Conservation (phyloP, 2,329 filamentous ascomycete genomes). For the Ophiobolus disseminans region DNA sequence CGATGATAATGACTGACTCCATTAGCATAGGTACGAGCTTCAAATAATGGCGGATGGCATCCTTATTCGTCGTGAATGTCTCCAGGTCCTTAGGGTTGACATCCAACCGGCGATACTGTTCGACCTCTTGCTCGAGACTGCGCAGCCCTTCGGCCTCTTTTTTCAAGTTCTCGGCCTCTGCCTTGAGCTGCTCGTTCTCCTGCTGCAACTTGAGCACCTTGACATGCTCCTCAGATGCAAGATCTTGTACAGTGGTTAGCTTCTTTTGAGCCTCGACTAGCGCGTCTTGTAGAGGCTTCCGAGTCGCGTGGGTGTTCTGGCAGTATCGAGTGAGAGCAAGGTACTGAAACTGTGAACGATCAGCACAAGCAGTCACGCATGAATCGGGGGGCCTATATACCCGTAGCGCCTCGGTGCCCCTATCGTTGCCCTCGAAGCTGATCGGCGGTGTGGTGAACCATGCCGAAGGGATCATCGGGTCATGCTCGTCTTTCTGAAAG, state of each 20-base stretch:
- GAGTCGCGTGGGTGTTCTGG: constrained; percentile 26
- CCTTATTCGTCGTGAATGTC: constrained; percentile 28
- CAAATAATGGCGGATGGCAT: constrained; percentile 36
- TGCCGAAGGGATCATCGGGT: constrained; percentile 51
- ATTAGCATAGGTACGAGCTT: constrained; percentile 34
- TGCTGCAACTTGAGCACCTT: constrained; percentile 36
- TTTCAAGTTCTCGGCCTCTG: constrained; percentile 14
- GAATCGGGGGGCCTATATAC: constrained; percentile 33
- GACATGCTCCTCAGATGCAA: constrained; percentile 45
- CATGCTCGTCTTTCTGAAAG: constrained; percentile 51
- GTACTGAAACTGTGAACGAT: constrained; percentile 56
- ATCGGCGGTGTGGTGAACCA: constrained; percentile 57
- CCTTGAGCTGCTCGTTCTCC: constrained; percentile 25
- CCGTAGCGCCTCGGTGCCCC: constrained; percentile 52
- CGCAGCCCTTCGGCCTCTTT: constrained; percentile 25
- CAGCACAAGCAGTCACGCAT: constrained; percentile 7
- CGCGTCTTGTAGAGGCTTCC: constrained; percentile 23
- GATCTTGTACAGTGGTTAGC: constrained; percentile 36
- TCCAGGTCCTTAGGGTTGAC: constrained; percentile 27
- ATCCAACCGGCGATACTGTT: constrained; percentile 23
- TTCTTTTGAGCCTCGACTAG: constrained; percentile 30
- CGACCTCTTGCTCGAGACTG: constrained; percentile 24
- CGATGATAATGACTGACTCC: constrained; percentile 26
- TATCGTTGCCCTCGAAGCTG: constrained; percentile 45
- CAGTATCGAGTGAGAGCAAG: constrained; percentile 37